Evolutionary conservation across 2,329 filamentous ascomycete genomes (phyloP), one percentile per base, ranked within the genome.

Genomic region (Xylariomycetidae sp.): DNA sequence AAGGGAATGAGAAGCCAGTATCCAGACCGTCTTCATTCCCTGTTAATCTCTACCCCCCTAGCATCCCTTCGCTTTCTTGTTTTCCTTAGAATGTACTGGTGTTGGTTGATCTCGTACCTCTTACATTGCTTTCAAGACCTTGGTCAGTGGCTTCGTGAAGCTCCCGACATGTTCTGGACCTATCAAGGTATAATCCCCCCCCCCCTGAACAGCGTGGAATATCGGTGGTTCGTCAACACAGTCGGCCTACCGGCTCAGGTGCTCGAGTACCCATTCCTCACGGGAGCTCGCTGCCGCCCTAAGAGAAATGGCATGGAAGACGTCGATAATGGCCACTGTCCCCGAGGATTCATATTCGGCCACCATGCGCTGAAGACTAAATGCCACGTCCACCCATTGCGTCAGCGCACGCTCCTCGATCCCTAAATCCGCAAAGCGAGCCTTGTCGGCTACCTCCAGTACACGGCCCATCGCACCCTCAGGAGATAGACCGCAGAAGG

Each of bases 301-400:
- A 1, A 59, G 42, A 10, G 64, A 62, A 5, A 47, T 42, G 2
- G 57, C 58, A 20, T 59, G 54, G 37, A 70, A 68, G 1, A 68
- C 51, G 44, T 70, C 65, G 28, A 69, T 57, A 2, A 20, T n/a
- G 1, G 36, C 34, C 0, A 68, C 56, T 1, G 15, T 37, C 0
- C 64, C 64, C 0, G 14, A 13, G 2, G 66, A 65, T 28, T 69
- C 60, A 40, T 70, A 71, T 10, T 68, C 54, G 1, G 42, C 32
- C 3, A 58, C 60, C 26, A 64, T 58, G 27, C 45, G 49, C 39
- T 63, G 60, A 26, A 67, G 32, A 0, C 43, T 39, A 28, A 47
- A 58, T 0, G 63, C 57, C 1, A 68, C 31, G 14, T 56, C 44
- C 0, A 54, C 52, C 62, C 64, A 67, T 4, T 42, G 44, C 9